These are phyloP conservation scores for Phlyctochytrium planicorne DNA, from an alignment of 192 early-diverging fungal genomes.

Conservation along the genomic window DNA sequence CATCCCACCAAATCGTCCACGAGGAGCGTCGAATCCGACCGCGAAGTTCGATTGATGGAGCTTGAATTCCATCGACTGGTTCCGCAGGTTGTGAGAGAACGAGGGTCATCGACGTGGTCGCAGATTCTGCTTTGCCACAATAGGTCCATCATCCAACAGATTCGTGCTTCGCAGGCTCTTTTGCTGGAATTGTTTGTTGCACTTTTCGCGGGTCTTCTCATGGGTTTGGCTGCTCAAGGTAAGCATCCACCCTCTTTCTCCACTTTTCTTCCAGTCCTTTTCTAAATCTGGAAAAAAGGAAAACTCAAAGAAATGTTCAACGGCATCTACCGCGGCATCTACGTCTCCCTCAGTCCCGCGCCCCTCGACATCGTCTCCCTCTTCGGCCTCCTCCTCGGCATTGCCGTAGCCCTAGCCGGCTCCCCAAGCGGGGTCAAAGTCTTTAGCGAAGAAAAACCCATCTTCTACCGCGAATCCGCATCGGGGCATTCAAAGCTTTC, in stretches of 20 bases:
- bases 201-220: slow-evolving; percentile 38
- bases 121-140: slow-evolving; percentile 39
- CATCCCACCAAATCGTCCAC: neutral
- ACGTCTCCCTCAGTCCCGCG: slow-evolving; percentile 23
- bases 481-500: slow-evolving; percentile 40
- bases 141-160: slow-evolving; percentile 39
- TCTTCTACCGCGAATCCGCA: slow-evolving; percentile 51
- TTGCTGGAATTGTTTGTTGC: slow-evolving; percentile 45
- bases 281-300: slow-evolving; percentile 21
- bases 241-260: neutral
- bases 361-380: slow-evolving; percentile 22
- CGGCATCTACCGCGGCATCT: slow-evolving; percentile 23
- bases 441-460: slow-evolving; percentile 46
- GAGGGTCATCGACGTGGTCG: slow-evolving; percentile 29
- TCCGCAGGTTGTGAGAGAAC: slow-evolving; percentile 16
- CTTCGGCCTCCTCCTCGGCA: slow-evolving; percentile 27
- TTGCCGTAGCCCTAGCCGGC: slow-evolving; percentile 39
- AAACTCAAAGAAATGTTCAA: slow-evolving; percentile 22
- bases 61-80: slow-evolving; percentile 22
- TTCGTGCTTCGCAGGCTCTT: slow-evolving; percentile 15
- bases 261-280: neutral
- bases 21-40: neutral
- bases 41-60: neutral
- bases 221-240: slow-evolving; percentile 19
- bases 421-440: slow-evolving; percentile 49